Evolutionary conservation across 352 stramenopile genomes (phyloP).

Genomic region (Phytophthora nicotianae): DNA sequence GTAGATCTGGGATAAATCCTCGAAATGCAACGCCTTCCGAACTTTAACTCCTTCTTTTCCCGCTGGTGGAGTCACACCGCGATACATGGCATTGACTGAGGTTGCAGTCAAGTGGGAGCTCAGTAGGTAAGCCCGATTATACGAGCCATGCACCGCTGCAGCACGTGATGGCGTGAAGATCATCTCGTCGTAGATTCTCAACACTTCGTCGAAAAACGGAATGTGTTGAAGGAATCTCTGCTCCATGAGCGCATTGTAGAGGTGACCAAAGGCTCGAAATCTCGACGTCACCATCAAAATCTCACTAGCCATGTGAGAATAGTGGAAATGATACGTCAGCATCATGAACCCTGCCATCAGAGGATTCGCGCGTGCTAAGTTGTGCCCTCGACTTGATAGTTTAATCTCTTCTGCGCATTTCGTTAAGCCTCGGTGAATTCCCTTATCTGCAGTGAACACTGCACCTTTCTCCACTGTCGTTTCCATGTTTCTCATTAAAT

Average conservation of each 20-base stretch:
- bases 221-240: slow-evolving; percentile 23
- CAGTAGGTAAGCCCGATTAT: background rate
- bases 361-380: slow-evolving; percentile 33
- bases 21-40: slow-evolving; percentile 25
- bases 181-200: slow-evolving; percentile 29
- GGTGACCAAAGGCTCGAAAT: slow-evolving; percentile 35
- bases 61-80: slow-evolving; percentile 4
- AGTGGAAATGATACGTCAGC: slow-evolving; percentile 32
- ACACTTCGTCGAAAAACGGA: slow-evolving; percentile 36
- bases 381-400: slow-evolving; percentile 1
- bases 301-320: slow-evolving; percentile 25
- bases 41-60: slow-evolving; percentile 20
- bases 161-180: slow-evolving; percentile 40
- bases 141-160: background rate
- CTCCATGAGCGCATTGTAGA: slow-evolving; percentile 37
- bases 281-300: slow-evolving; percentile 33
- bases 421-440: slow-evolving; percentile 17
- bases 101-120: slow-evolving; percentile 1
- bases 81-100: slow-evolving; percentile 28
- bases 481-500: slow-evolving; percentile 27
- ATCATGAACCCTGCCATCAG: slow-evolving; percentile 36
- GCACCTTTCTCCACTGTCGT: slow-evolving; percentile 18
- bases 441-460: slow-evolving; percentile 16
- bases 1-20: slow-evolving; percentile 31
- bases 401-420: slow-evolving; percentile 12